A percentile compares a stretch with the other conserved stretches of the same genome.
Evolutionary conservation across 2,329 filamentous ascomycete species (phyloP).

Genomic region (Parafenestella ontariensis): DNA sequence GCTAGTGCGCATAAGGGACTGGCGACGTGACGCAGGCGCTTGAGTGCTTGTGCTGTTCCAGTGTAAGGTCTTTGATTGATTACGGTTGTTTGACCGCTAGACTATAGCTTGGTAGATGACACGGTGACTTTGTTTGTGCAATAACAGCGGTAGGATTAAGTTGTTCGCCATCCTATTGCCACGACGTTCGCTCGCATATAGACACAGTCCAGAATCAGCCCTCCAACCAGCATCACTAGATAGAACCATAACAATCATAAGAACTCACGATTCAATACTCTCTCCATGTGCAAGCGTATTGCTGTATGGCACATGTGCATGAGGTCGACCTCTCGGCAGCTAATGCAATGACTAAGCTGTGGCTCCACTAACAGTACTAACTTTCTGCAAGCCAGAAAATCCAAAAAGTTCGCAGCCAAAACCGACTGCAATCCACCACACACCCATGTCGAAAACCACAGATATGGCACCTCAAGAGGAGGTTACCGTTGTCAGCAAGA

Average conservation of each 20-base stretch:
- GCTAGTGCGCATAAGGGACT: background rate
- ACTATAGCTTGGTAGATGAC: background rate
- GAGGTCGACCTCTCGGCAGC: background rate
- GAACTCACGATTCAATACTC: background rate
- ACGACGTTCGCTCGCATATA: background rate
- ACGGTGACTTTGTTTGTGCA: background rate
- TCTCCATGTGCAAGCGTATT: too few relatives aligned
- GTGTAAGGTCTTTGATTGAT: background rate
- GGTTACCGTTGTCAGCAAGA: slow-evolving; percentile 17
- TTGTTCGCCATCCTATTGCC: background rate
- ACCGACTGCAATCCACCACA: background rate
- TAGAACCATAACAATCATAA: background rate
- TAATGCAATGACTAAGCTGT: slow-evolving; percentile 22
- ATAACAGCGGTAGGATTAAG: background rate
- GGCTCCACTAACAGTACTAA: slow-evolving; percentile 5
- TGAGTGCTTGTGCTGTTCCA: background rate
- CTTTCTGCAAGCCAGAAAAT: slow-evolving; percentile 19
- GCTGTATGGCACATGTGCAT: too few relatives aligned
- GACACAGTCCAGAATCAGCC: background rate
- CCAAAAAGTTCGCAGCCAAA: slow-evolving; percentile 20
- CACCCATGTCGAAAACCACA: slow-evolving; percentile 19
- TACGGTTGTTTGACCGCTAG: background rate
- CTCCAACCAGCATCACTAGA: background rate
- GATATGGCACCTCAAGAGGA: slow-evolving; percentile 16
- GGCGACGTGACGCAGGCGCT: slow-evolving; percentile 4